Conservation (phyloP, 2,329 filamentous ascomycete genomes). For the Xylaria digitata region DNA sequence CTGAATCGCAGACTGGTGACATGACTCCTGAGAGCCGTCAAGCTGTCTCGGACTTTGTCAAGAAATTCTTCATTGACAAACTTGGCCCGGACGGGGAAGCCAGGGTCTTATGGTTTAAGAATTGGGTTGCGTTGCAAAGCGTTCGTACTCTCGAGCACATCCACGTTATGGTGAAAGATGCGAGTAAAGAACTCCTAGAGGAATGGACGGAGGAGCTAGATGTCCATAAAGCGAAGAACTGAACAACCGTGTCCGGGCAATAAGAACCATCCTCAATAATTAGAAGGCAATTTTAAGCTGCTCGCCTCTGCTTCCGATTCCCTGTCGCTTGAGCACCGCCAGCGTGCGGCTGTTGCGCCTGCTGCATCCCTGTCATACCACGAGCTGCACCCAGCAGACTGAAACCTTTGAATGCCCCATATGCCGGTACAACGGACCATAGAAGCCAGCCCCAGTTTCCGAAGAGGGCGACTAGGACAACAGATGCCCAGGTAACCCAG, state of each 20-base stretch:
- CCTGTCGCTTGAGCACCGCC: constrained; percentile 52
- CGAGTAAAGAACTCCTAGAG: constrained; percentile 62
- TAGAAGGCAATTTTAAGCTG: constrained; percentile 54
- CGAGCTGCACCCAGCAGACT: constrained; percentile 65
- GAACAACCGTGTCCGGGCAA: constrained; percentile 12
- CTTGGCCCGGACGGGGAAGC: constrained; percentile 63
- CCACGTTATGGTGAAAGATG: constrained; percentile 76
- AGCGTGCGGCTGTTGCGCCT: constrained; percentile 49
- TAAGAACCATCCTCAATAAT: neutral
- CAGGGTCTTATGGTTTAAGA: constrained; percentile 87
- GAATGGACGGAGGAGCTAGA: constrained; percentile 64
- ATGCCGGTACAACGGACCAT: constrained; percentile 66
- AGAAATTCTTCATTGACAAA: constrained; percentile 72
- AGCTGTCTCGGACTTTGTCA: constrained; percentile 76
- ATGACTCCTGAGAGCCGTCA: constrained; percentile 74
- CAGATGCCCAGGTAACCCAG: constrained; percentile 90
- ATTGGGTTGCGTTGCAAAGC: constrained; percentile 89
- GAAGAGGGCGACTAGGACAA: constrained; percentile 77
- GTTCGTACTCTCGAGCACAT: constrained; percentile 90
- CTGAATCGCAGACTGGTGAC: constrained; percentile 76
- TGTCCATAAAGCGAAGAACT: constrained; percentile 49
- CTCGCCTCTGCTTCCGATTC: constrained; percentile 67
- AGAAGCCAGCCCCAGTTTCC: constrained; percentile 80
- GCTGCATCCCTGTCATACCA: constrained; percentile 63
- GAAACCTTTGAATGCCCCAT: constrained; percentile 65